Base-by-base conservation (phyloP, 1,139 yeast genomes). In the Scheffersomyces cryptocercus region DNA sequence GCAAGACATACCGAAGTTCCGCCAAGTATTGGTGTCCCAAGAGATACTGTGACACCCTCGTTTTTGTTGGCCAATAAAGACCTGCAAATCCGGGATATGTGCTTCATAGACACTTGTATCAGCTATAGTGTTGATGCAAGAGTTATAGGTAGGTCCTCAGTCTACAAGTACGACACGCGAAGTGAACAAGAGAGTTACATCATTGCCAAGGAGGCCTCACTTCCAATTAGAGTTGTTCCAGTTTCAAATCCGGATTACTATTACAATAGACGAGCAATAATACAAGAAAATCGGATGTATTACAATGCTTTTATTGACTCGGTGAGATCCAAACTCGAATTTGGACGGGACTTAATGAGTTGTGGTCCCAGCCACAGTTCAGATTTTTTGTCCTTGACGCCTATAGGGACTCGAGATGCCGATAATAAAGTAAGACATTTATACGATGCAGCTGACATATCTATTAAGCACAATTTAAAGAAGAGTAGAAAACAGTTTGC, bases 131-230 rank as follows among this genome's bases (percentile, higher is more conserved):
- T 73, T 3, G 61, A 63, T 34, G 73, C 73, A 3, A 61, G 76
- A 50, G 67, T 73, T 39, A 68, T 74, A 42, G 78, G 78, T 38
- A 62, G 68, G 41, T 70, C 71, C 9, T 63, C 68, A 16, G 75
- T 69, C 42, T 74, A 70, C 48, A 46, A 50, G 30, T 48, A 47
- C 36, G 42, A 41, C 9, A 42, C 45, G 7, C 42, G 41, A 2
- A 40, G 42, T 29, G 48, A 28, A 4, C 42, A 41, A 2, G 74
- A 74, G 45, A 68, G 64, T 46, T 74, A 71, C 45, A 68, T 73
- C 16, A 60, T 73, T 37, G 74, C 74, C 3, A 63, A 64, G 35
- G 74, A 70, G 39, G 60, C 62, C 3, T 55, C 58, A 6, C 53
- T 62, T 36, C 71, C 73, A 4, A 59, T 73, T 15, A 53, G 79